Evolutionary conservation across 2,329 filamentous ascomycete species (phyloP), one percentile per base, ranked within the genome.

Genomic region (Aureobasidium leucospermi): DNA sequence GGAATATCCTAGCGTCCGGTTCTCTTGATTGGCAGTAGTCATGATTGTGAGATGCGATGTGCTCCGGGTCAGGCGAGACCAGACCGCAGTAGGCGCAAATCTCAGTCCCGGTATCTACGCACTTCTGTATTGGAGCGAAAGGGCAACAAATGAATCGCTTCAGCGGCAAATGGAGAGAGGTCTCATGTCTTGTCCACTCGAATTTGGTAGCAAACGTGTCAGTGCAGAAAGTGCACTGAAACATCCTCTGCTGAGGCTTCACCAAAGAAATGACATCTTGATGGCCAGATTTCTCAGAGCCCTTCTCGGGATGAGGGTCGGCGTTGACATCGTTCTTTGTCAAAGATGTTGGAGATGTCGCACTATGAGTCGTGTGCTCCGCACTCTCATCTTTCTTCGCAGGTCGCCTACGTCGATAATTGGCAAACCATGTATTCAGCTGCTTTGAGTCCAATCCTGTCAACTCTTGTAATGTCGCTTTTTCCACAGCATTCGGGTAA

Each of bases 21-120:
- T 80, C 80, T 68, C 87, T 83, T 67, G 90, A 86, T 63, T 84
- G 83, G 69, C 88, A 92, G 11, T 82, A 74, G 38, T 73, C 72
- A 67, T 82, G 83, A 63, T 85, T 83, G 71, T 86, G 84, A 6
- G 73, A 75, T 63, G 84, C 82, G 16, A 85, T 67, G 67, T 86
- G 84, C 10, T 80, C 78, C 7, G 4, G 7, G 6, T 29, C 16
- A 7, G 45, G 45, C 4, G 15, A 19, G 3, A 3, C 15, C 9
- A 84, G 29, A 16, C 15, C 7, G 29, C 45, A 48, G 7, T 48
- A 48, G 9, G 45, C 29, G 16, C 45, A 48, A 4, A 34, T 34
- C 2, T 19, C 15, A 16, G 4, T 11, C 4, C 45, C 45, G 5
- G 29, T 19, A 4, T 4, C 19, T 13, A 28, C 1, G 6, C 15